phyloP scores from a whole-genome alignment of 805 yeast species.

The Debaryomyces tyrocola region DNA sequence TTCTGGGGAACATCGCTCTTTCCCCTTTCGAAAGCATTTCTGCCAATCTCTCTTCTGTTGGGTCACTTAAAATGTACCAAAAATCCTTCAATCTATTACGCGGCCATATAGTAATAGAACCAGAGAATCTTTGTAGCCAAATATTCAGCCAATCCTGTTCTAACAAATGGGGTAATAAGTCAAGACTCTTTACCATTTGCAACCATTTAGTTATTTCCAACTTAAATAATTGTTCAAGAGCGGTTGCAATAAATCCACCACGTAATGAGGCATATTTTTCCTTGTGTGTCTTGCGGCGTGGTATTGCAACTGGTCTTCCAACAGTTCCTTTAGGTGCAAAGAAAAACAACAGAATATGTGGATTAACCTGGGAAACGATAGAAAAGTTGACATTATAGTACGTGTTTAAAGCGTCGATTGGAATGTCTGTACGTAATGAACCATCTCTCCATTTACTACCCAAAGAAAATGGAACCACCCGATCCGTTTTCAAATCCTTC shows the following conservation, averaged over 20 bases:
- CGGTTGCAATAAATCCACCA: constrained; percentile 77
- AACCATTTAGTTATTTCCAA: constrained; percentile 79
- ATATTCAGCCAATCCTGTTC: constrained; percentile 81
- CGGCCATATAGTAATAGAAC: constrained; percentile 78
- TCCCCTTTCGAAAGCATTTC: constrained; percentile 64
- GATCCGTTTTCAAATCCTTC: constrained; percentile 41
- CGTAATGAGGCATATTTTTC: constrained; percentile 48
- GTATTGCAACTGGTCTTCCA: constrained; percentile 69
- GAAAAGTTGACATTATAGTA: constrained; percentile 76
- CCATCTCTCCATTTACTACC: constrained; percentile 83
- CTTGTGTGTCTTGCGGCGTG: constrained; percentile 40
- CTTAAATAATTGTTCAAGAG: constrained; percentile 67
- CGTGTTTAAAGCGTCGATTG: constrained; percentile 69
- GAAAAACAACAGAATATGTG: constrained; percentile 74
- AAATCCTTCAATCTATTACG: constrained; percentile 59
- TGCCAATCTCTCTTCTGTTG: constrained; percentile 56
- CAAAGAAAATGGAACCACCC: constrained; percentile 64
- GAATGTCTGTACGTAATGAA: constrained; percentile 74
- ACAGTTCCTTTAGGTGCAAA: constrained; percentile 80
- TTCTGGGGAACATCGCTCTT: constrained; percentile 62
- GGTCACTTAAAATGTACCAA: constrained; percentile 65
- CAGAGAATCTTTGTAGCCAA: constrained; percentile 72
- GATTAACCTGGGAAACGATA: constrained; percentile 79
- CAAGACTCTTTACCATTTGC: constrained; percentile 61
- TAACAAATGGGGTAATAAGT: constrained; percentile 63